These are phyloP conservation scores for Aspergillus thermomutatus DNA, from an alignment of 2,329 filamentous ascomycete species.

Conservation along the genomic window DNA sequence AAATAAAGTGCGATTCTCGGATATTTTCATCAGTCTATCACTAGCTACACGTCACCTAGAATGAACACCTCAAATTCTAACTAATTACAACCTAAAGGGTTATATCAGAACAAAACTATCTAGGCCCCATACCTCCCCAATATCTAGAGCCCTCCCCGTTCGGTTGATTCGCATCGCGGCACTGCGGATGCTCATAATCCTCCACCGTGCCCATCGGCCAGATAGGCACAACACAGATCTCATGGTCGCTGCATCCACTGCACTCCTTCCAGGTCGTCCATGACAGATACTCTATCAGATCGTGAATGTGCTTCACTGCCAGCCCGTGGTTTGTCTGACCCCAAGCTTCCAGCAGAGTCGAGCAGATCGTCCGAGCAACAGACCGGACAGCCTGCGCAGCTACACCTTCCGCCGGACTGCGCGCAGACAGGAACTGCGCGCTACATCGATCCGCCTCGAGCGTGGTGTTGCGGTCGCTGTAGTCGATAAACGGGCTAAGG, in stretches of 20 bases:
- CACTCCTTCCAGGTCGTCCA: conserved; percentile 63
- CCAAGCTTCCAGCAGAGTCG: conserved; percentile 24
- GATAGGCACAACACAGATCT: conserved; percentile 62
- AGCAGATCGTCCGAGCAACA: conserved; percentile 32
- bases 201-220: conserved; percentile 58
- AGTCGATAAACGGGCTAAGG: conserved; percentile 37
- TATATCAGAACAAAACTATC: background rate
- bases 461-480: conserved; percentile 22
- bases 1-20: background rate
- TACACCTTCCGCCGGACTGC: conserved; percentile 9
- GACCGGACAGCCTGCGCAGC: conserved; percentile 27
- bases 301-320: conserved; percentile 31
- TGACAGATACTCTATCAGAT: conserved; percentile 49
- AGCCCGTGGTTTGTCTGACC: conserved; percentile 16
- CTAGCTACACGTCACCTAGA: no score
- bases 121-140: conserved; percentile 18
- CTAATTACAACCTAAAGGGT: no score
- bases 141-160: conserved; percentile 23
- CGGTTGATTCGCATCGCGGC: conserved; percentile 30
- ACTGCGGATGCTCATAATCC: conserved; percentile 53
- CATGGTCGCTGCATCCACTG: conserved; percentile 49
- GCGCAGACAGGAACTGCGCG: conserved; percentile 31
- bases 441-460: conserved; percentile 32
- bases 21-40: background rate
- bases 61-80: background rate